Base-by-base conservation (phyloP, 1,284 basidiomycete species). In the Ustanciosporium gigantosporum region DNA sequence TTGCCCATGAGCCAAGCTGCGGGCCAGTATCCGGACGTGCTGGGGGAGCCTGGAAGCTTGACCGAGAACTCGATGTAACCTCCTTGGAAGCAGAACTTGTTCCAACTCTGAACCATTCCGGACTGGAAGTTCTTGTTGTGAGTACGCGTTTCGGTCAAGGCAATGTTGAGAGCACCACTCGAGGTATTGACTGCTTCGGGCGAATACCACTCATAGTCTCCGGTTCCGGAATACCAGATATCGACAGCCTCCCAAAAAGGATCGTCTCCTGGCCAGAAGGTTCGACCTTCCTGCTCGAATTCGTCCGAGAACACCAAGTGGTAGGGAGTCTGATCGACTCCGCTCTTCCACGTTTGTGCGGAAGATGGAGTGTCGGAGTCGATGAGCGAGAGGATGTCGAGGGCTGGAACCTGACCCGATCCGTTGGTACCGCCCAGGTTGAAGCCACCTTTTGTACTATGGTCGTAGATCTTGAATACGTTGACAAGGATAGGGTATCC, bases 221-320 rank as follows among this genome's bases (percentile, higher is more conserved):
- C 51, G 16, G 74, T 77, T 21, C 66, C 74, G n/a, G 55, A 53
- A 46, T 76, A 76, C 60, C 79, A 79, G 20, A 76, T 46, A 39
- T 77, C 66, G 31, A 70, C 62, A 13, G 74, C 75, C 41, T 71
- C 69, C 73, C 73, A 77, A 51, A 42, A 77, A 1, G 75, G 75
- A 27, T 77, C 75, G 35, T 77, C 75, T 13, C 73, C 73, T 0
- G 74, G 70, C 66, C 66, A 73, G 64, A 84, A 84, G 1, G 80
- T 81, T 38, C 83, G 73, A 6, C 90, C 91, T 24, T 87, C 86
- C 5, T 73, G 80, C 40, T 93, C 86, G 48, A 77, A 77, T 79
- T 97, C 93, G 79, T 97, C 93, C 48, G 50, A 59, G 35, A 77
- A 77, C 2, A 91, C 87, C 24, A 96, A 84, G 19, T 79, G 66